phyloP scores from a whole-genome alignment of 371 early-diverging fungal species.

The Vavraia culicis region DNA sequence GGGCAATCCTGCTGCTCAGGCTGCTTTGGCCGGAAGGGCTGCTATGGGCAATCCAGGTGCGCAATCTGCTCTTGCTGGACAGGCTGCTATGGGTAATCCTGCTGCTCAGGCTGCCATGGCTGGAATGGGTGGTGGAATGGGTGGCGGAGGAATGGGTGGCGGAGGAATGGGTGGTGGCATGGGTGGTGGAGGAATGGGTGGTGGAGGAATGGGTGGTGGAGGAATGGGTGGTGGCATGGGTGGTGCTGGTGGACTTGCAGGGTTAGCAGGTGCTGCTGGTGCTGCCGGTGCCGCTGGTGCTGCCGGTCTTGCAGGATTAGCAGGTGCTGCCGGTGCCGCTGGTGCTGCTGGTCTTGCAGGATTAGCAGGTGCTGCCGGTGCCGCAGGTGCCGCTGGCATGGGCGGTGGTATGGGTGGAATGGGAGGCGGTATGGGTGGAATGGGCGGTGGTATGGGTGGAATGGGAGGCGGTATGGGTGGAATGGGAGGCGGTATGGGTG shows the following conservation, averaged over 20 bases:
- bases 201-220: background rate
- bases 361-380: background rate
- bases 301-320: background rate
- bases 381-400: background rate
- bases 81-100: background rate
- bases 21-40: background rate
- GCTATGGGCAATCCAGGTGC: conserved; percentile 4
- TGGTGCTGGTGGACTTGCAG: background rate
- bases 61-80: background rate
- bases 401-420: background rate
- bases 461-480: no score
- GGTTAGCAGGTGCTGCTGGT: background rate
- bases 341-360: background rate
- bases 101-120: background rate
- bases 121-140: background rate
- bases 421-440: background rate
- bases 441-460: background rate
- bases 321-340: background rate
- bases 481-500: no score
- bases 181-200: background rate
- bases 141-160: background rate
- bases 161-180: background rate
- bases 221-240: background rate
- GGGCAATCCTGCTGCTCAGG: background rate
- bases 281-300: background rate